These are phyloP conservation scores for Phaffomyces thermotolerans DNA, from an alignment of 805 yeast genomes.

Conservation along the genomic window DNA sequence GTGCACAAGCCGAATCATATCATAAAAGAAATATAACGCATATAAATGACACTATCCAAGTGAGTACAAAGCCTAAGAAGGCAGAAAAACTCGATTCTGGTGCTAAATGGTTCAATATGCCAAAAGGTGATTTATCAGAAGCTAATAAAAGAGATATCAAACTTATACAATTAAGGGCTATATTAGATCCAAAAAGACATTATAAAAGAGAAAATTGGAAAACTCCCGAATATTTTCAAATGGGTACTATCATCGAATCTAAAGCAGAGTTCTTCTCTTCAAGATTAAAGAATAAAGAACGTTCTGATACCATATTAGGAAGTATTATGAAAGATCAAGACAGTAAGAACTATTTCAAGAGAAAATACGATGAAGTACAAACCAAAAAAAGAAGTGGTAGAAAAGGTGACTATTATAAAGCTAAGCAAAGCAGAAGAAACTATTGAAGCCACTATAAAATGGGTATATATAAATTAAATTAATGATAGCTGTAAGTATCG, in stretches of 20 bases:
- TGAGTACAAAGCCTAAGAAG: constrained; percentile 12
- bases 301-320: constrained; percentile 74
- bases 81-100: constrained; percentile 34
- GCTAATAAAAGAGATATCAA: constrained; percentile 68
- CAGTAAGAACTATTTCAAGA: constrained; percentile 70
- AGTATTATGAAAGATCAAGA: constrained; percentile 72
- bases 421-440: constrained; percentile 52
- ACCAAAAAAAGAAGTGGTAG: constrained; percentile 54
- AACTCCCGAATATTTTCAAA: constrained; percentile 72
- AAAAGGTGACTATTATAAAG: constrained; percentile 56
- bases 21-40: constrained; percentile 20
- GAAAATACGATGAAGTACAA: constrained; percentile 79
- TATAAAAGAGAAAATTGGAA: constrained; percentile 82
- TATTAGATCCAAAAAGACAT: constrained; percentile 91
- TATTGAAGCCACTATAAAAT: constrained; percentile 30
- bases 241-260: constrained; percentile 84
- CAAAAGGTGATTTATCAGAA: constrained; percentile 67
- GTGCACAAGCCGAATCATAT: constrained; percentile 9
- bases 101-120: constrained; percentile 72
- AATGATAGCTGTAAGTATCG: neutral
- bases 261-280: constrained; percentile 68
- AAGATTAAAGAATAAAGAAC: constrained; percentile 59
- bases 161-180: constrained; percentile 78
- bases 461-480: too few species aligned
- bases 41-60: constrained; percentile 42